Percentiles rank a stretch among this genome's conserved stretches.
Conservation (phyloP, 176 grass and related monocot genomes). For the Dendrocalamus sinicus region DNA sequence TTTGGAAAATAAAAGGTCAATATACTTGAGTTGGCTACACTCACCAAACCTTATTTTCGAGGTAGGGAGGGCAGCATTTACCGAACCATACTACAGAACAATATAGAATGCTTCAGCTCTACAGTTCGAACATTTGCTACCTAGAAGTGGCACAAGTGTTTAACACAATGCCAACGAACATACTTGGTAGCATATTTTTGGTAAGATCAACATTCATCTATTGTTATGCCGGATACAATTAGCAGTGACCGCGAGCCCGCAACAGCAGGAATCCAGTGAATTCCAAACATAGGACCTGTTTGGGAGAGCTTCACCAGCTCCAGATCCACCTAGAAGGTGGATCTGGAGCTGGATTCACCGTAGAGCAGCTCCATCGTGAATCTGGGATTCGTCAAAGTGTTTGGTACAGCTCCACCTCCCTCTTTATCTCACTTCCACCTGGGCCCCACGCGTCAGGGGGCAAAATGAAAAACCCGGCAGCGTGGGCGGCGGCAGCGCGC, state of each 20-base stretch:
- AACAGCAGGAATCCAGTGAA: not conserved
- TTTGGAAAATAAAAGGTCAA: not conserved
- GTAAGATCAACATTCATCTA: not conserved
- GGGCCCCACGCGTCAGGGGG: no score
- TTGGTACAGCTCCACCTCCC: no score
- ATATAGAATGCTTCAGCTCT: slow-evolving; percentile 18
- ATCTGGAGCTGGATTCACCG: no score
- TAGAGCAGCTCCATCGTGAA: no score
- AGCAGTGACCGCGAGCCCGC: not conserved
- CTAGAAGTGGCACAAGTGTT: not conserved
- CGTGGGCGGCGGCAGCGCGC: no score
- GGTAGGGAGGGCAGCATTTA: not conserved
- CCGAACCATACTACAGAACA: not conserved
- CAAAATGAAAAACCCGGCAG: no score
- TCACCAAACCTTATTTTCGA: not conserved
- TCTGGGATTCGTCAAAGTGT: no score
- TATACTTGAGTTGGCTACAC: not conserved
- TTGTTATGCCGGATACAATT: not conserved
- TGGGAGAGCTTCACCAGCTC: no score
- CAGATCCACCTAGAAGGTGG: no score
- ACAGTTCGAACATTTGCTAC: not conserved
- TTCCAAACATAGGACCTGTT: no score
- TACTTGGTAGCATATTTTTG: not conserved
- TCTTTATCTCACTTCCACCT: no score
- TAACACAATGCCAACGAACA: not conserved